Conservation (phyloP, 768 basidiomycete genomes). For the Guyanaporus albipodus region DNA sequence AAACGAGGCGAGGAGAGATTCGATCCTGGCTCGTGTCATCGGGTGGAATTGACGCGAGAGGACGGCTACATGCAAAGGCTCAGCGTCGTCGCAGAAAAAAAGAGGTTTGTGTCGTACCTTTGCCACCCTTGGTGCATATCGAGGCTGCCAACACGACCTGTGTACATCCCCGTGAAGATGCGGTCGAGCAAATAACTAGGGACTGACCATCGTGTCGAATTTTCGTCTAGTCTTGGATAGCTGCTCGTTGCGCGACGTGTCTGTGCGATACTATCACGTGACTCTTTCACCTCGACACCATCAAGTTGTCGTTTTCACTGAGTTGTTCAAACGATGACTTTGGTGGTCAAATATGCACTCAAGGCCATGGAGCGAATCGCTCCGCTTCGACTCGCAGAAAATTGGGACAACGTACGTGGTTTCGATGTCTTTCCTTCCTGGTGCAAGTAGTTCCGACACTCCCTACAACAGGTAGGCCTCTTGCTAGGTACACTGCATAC, state of each 20-base stretch:
- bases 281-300: not conserved
- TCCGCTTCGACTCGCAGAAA: slow-evolving; percentile 79
- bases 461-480: slow-evolving; percentile 56
- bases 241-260: slow-evolving; percentile 6
- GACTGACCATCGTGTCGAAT: slow-evolving; percentile 23
- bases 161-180: slow-evolving; percentile 1
- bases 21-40: slow-evolving; percentile 88
- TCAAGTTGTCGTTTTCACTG: no score
- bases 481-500: slow-evolving; percentile 52
- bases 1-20: slow-evolving; percentile 94
- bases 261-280: slow-evolving; percentile 15
- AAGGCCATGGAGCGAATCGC: slow-evolving; percentile 81
- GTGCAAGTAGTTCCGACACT: slow-evolving; percentile 3
- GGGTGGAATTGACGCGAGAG: slow-evolving; percentile 95
- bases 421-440: slow-evolving; percentile 1
- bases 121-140: slow-evolving; percentile 92
- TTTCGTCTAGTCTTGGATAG: not conserved
- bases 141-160: slow-evolving; percentile 93
- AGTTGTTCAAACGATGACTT: no score
- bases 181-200: not conserved
- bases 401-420: slow-evolving; percentile 87
- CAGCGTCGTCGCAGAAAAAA: not conserved
- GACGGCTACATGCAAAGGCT: slow-evolving; percentile 54
- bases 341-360: slow-evolving; percentile 44
- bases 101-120: slow-evolving; percentile 55